phyloP scores from a whole-genome alignment of 257 asterid species.

The Verbascum thapsus region DNA sequence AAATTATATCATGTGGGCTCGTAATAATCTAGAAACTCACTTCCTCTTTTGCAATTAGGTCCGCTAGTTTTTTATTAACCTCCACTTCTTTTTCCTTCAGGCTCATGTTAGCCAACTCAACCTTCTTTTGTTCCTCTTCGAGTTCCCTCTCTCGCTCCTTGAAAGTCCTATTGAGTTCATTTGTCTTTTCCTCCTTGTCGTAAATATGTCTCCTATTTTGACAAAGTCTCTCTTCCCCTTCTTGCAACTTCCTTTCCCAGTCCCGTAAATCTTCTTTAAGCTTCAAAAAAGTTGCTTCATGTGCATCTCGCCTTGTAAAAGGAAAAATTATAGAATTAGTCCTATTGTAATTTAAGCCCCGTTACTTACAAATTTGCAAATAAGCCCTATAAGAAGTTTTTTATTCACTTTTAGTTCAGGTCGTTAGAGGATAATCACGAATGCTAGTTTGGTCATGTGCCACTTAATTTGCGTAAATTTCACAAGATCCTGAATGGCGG shows the following conservation, averaged over 20 bases:
- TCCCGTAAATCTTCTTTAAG: constrained; percentile 64
- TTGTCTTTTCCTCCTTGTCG: constrained; percentile 77
- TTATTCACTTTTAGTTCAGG: too few relatives aligned
- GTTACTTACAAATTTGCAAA: too few relatives aligned
- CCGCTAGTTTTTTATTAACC: constrained; percentile 49
- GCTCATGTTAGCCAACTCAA: constrained; percentile 40
- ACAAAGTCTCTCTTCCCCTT: constrained; percentile 77
- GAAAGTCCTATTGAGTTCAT: constrained; percentile 46
- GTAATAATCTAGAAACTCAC: constrained; percentile 47
- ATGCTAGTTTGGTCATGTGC: too few relatives aligned
- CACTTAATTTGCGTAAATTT: too few relatives aligned
- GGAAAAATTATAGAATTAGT: background rate
- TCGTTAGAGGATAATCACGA: too few relatives aligned
- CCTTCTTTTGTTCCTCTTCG: constrained; percentile 57
- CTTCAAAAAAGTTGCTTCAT: constrained; percentile 56
- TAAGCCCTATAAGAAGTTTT: too few relatives aligned
- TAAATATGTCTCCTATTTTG: constrained; percentile 62
- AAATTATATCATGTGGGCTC: background rate
- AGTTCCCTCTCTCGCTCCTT: constrained; percentile 61
- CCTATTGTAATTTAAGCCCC: too few relatives aligned
- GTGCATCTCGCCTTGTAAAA: constrained; percentile 68
- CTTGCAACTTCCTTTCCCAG: constrained; percentile 88
- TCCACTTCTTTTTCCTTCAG: constrained; percentile 66
- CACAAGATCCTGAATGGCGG: too few relatives aligned
- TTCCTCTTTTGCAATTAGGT: constrained; percentile 57